phyloP scores from a whole-genome alignment of 2,329 filamentous ascomycete species.

The Cercospora nicotianae region DNA sequence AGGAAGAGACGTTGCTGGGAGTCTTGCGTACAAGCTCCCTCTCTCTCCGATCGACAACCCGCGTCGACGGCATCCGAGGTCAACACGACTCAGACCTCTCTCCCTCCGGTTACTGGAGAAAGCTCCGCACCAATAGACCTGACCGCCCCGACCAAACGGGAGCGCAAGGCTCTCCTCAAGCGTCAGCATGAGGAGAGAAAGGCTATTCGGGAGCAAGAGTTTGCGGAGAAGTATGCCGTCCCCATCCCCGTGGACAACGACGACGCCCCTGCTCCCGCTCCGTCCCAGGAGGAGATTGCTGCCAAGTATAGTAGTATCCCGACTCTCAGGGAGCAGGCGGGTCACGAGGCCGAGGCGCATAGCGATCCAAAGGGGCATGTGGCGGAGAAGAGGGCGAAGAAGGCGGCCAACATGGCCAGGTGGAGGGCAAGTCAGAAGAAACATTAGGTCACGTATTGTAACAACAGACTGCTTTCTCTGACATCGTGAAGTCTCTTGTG shows the following conservation, averaged over 20 bases:
- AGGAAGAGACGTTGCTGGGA: background rate
- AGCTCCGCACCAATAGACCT: background rate
- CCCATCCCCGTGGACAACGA: background rate
- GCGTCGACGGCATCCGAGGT: background rate
- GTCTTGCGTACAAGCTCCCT: background rate
- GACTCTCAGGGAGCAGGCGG: background rate
- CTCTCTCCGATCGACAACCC: background rate
- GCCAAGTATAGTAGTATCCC: background rate
- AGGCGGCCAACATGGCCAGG: background rate
- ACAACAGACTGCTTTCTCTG: background rate
- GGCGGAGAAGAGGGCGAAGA: background rate
- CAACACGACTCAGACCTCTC: background rate
- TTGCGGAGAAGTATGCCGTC: background rate
- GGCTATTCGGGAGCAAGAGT: background rate
- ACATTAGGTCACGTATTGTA: background rate
- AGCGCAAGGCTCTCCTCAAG: background rate
- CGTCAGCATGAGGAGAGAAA: slow-evolving; percentile 1
- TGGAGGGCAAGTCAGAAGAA: background rate
- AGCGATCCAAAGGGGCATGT: background rate
- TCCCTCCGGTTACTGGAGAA: background rate
- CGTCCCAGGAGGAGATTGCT: background rate
- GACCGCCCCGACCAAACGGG: slow-evolving; percentile 1
- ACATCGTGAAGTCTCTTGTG: background rate
- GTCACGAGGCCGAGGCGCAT: background rate
- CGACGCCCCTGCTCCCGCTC: background rate